A percentile compares a stretch with the other conserved stretches of the same genome.
phyloP scores from a whole-genome alignment of 768 basidiomycete genomes.

The Tulasnella sp. region DNA sequence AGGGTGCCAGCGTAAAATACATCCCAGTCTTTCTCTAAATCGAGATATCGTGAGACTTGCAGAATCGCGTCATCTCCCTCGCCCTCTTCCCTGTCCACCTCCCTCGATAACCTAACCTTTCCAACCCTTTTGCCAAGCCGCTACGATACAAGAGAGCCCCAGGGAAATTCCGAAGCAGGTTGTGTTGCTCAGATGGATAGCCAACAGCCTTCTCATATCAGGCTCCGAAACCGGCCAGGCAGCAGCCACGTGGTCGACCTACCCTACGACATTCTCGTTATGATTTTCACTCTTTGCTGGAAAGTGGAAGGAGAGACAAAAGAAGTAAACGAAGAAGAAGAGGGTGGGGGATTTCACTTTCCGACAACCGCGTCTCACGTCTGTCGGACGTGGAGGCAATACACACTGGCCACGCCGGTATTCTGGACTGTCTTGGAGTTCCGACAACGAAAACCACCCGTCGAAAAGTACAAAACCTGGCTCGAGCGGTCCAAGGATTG shows the following conservation, averaged over 20 bases:
- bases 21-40: too few species aligned
- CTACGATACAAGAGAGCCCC: too few species aligned
- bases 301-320: not conserved
- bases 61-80: too few species aligned
- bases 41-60: too few species aligned
- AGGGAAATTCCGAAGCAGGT: too few species aligned
- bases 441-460: not conserved
- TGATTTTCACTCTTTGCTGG: not conserved
- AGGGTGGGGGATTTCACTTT: not conserved
- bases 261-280: not conserved
- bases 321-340: not conserved
- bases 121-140: too few species aligned
- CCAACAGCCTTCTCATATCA: too few species aligned
- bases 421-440: not conserved
- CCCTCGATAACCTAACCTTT: too few species aligned
- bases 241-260: not conserved
- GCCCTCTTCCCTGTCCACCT: too few species aligned
- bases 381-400: not conserved
- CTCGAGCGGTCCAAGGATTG: not conserved
- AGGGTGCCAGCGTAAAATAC: too few species aligned
- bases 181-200: too few species aligned
- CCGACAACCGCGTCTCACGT: not conserved
- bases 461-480: not conserved
- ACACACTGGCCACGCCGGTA: constrained; percentile 43
- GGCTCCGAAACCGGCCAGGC: too few species aligned